Conservation (phyloP, 441 rosid species). For the Omphalea diandra region DNA sequence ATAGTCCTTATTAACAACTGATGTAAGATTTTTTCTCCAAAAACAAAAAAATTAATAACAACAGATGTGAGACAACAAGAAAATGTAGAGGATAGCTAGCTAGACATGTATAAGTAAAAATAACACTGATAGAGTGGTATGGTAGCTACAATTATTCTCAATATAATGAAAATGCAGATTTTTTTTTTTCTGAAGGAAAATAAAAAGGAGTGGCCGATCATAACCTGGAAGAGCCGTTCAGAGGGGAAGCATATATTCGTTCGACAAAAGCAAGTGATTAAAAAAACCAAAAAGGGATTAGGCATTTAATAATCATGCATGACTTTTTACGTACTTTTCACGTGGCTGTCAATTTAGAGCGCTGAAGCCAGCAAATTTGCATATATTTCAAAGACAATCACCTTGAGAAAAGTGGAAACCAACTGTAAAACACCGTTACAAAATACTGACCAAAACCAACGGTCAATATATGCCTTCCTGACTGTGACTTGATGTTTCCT, state of each 20-base stretch:
- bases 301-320: neutral
- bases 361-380: neutral
- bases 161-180: neutral
- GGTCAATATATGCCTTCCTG: too few relatives aligned
- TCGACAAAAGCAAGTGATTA: neutral
- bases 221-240: neutral
- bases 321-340: neutral
- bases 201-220: neutral
- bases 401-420: too few relatives aligned
- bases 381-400: too few relatives aligned
- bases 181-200: neutral
- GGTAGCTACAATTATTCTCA: neutral
- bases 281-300: neutral
- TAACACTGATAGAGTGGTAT: too few relatives aligned
- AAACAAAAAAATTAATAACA: too few relatives aligned
- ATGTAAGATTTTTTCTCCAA: too few relatives aligned
- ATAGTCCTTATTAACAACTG: too few relatives aligned
- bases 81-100: too few relatives aligned
- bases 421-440: too few relatives aligned
- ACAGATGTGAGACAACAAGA: too few relatives aligned
- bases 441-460: too few relatives aligned
- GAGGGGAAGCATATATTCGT: neutral
- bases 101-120: too few relatives aligned
- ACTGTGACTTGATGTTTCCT: neutral
- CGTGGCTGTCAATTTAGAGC: neutral